Base-by-base conservation (phyloP, 495 filamentous ascomycete species). In the Penicillium taxi region DNA sequence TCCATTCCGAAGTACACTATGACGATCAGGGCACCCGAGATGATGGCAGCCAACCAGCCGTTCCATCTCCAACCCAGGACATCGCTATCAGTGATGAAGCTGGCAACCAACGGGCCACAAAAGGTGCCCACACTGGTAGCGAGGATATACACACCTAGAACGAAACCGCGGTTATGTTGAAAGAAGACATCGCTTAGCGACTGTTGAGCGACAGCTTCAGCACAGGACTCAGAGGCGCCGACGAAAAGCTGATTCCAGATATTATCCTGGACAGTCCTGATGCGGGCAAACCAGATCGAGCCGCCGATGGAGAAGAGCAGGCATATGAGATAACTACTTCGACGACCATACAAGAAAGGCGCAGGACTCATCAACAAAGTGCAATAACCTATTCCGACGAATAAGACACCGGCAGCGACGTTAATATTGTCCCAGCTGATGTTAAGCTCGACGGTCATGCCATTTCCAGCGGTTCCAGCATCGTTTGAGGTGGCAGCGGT, bases 101-200 rank as follows among this genome's bases (percentile, higher is more conserved):
- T 45, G 11, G 57, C 44, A 2, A 61, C 26, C 32, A 61, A 25
- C 0, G 57, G 57, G n/a, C 57, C 57, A 9, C 46, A 36, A 25
- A 56, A 61, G 6, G 57, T 61, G 16, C 57, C 57, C 5, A 56
- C 40, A 48, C 49, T 53, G 8, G 53, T 56, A 4, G 53, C 53
- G 9, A 53, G 40, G n/a, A 56, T 44, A 20, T 56, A 56, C 2
- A 56, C 26, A 32, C 50, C 53, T 3, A 56, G 27, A 3, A 56
- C 44, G 13, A 45, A 30, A 21, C 53, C 53, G 26, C 48, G 51
- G 15, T 39, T 43, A 24, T 56, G 53, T 29, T 56, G 48, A 25
- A 36, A 56, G 34, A 56, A 56, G 29, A 56, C 30, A 43, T 56
- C 53, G 1, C 50, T 50, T 7, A 56, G 43, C 24, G 53, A 56